Conservation (phyloP, 1,284 basidiomycete species). For the Pascua sp. region DNA sequence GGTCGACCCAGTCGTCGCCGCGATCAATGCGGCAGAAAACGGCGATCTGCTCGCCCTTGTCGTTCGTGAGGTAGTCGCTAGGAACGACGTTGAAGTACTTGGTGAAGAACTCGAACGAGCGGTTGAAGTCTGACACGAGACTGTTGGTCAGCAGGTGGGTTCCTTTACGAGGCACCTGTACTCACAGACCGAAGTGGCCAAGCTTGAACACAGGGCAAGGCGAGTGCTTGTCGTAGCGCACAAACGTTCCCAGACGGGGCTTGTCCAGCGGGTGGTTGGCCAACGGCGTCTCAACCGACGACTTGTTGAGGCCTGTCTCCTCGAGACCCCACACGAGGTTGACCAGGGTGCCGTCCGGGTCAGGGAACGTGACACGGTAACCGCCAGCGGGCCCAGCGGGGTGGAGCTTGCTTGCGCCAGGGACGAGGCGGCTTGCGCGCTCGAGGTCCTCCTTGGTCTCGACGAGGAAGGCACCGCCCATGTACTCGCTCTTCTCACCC, state of each 20-base stretch:
- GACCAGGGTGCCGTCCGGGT: constrained; percentile 22
- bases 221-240: constrained; percentile 6
- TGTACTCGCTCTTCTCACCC: constrained; percentile 8
- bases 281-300: not conserved
- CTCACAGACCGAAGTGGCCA: constrained; percentile 26
- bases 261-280: constrained; percentile 8
- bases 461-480: constrained; percentile 12
- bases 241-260: constrained; percentile 12
- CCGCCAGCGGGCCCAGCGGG: constrained; percentile 23
- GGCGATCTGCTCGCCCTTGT: constrained; percentile 12
- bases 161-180: not conserved
- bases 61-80: constrained; percentile 19
- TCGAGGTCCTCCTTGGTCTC: constrained; percentile 25
- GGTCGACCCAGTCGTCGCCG: constrained; percentile 25
- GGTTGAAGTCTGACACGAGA: constrained; percentile 15
- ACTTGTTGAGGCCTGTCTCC: constrained; percentile 1
- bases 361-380: constrained; percentile 20
- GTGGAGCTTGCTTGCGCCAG: constrained; percentile 12
- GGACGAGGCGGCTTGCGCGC: constrained; percentile 12
- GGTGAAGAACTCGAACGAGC: constrained; percentile 22
- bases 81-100: constrained; percentile 24
- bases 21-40: constrained; percentile 25
- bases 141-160: too few species aligned
- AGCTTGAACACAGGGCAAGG: constrained; percentile 24
- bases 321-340: constrained; percentile 23